Evolutionary conservation across 2,329 filamentous ascomycete species (phyloP).

Genomic region (Thielaviopsis musarum): DNA sequence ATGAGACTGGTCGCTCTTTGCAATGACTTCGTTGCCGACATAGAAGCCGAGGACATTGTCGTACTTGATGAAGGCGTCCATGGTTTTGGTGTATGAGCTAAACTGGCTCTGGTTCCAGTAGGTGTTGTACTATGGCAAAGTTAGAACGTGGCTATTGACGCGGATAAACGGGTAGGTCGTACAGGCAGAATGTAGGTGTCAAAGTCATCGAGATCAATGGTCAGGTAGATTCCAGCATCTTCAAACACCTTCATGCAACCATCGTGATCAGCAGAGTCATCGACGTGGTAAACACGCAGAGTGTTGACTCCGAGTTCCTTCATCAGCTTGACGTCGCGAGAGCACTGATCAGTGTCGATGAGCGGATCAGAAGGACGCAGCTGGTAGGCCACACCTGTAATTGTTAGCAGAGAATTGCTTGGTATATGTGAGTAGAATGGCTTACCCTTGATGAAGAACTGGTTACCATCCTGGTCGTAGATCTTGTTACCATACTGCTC

Average conservation of each 20-base stretch:
- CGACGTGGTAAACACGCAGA: conserved; percentile 80
- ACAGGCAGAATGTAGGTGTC: conserved; percentile 49
- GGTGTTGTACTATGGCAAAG: conserved; percentile 31
- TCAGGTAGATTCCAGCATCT: conserved; percentile 66
- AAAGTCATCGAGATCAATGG: conserved; percentile 70
- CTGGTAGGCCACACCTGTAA: conserved; percentile 56
- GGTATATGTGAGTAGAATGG: not conserved
- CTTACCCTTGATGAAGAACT: conserved; percentile 71
- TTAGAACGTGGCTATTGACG: conserved; percentile 7
- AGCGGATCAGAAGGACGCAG: conserved; percentile 48
- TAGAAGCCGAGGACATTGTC: conserved; percentile 75
- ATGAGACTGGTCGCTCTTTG: conserved; percentile 35
- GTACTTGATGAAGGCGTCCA: conserved; percentile 62
- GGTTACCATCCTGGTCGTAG: conserved; percentile 62
- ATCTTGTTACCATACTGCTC: conserved; percentile 60
- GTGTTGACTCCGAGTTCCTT: conserved; percentile 64
- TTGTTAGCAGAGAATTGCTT: not conserved
- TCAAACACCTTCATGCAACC: conserved; percentile 69
- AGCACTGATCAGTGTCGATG: conserved; percentile 57
- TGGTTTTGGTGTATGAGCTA: conserved; percentile 48
- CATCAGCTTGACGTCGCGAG: conserved; percentile 61
- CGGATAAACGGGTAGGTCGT: conserved; percentile 14
- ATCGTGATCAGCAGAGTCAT: conserved; percentile 51
- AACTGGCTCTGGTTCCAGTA: conserved; percentile 60
- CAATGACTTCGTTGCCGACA: conserved; percentile 77